Conservation (phyloP, 2,329 filamentous ascomycete genomes). For the Trichoderma semiorbis region DNA sequence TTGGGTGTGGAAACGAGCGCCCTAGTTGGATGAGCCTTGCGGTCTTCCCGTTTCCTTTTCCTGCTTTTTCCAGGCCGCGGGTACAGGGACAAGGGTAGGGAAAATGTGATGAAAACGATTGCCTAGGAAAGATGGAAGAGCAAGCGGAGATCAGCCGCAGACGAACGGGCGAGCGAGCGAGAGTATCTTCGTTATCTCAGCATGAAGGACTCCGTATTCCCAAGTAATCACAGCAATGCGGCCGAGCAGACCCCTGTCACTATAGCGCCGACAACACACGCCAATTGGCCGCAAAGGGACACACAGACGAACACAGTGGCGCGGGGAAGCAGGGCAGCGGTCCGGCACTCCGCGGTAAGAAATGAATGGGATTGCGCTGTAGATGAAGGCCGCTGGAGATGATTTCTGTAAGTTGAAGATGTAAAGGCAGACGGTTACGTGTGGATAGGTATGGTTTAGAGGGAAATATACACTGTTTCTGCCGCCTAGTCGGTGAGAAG, state of each 20-base stretch:
- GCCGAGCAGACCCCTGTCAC: conserved; percentile 3
- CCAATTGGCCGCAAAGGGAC: conserved; percentile 4
- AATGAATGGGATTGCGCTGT: neutral
- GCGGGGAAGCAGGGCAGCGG: neutral
- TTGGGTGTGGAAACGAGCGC: neutral
- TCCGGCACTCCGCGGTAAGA: neutral
- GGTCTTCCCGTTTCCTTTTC: neutral
- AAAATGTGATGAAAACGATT: neutral
- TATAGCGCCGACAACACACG: neutral
- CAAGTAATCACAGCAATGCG: neutral
- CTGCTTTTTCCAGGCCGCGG: neutral
- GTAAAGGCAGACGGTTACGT: neutral
- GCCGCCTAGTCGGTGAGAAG: neutral
- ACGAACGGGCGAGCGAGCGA: neutral
- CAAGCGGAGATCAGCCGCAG: conserved; percentile 6
- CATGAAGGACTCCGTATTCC: neutral
- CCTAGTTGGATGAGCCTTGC: neutral
- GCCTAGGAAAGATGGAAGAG: neutral
- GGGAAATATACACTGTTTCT: neutral
- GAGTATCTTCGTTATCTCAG: neutral
- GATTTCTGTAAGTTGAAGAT: neutral
- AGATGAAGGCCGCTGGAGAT: neutral
- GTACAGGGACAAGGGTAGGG: neutral
- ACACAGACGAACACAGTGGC: neutral
- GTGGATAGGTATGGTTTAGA: neutral